A percentile compares a stretch with the other conserved stretches of the same genome.
These are phyloP conservation scores for Phytophthora citricola DNA, from an alignment of 352 stramenopile genomes.

Conservation along the genomic window DNA sequence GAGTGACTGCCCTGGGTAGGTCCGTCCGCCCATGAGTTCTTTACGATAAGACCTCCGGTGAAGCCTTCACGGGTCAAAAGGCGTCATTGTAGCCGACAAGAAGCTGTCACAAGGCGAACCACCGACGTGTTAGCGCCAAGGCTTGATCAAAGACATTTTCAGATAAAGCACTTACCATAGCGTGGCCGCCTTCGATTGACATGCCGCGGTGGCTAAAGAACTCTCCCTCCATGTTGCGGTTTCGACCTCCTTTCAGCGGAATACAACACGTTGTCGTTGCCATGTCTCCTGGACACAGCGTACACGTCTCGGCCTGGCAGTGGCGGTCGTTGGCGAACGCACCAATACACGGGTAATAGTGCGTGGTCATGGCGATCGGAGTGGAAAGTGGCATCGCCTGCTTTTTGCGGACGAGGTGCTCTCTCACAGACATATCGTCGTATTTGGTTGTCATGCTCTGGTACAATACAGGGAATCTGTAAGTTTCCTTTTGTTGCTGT, in stretches of 20 bases:
- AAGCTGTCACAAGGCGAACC: conserved; percentile 41
- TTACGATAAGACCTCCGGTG: conserved; percentile 77
- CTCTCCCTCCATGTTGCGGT: conserved; percentile 86
- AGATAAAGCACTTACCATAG: conserved; percentile 56
- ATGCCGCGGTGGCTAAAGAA: conserved; percentile 85
- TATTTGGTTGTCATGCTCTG: conserved; percentile 84
- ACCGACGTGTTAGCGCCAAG: background rate
- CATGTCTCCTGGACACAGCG: conserved; percentile 77
- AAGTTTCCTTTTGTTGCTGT: background rate
- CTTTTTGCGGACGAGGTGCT: conserved; percentile 76
- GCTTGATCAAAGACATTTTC: background rate
- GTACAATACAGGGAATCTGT: conserved; percentile 1
- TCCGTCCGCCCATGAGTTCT: conserved; percentile 78
- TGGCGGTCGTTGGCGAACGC: conserved; percentile 62
- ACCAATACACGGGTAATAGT: conserved; percentile 85
- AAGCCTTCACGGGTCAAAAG: conserved; percentile 79
- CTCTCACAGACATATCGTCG: conserved; percentile 80
- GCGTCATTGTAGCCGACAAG: conserved; percentile 84
- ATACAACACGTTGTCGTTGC: conserved; percentile 83
- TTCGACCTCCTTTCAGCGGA: conserved; percentile 67
- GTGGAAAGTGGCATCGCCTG: conserved; percentile 82
- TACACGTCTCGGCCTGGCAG: conserved; percentile 69
- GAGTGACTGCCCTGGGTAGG: conserved; percentile 75
- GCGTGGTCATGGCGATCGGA: conserved; percentile 74
- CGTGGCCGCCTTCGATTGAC: conserved; percentile 82